phyloP scores from a whole-genome alignment of 2,329 filamentous ascomycete species.

The Cordyceps tenuipes region DNA sequence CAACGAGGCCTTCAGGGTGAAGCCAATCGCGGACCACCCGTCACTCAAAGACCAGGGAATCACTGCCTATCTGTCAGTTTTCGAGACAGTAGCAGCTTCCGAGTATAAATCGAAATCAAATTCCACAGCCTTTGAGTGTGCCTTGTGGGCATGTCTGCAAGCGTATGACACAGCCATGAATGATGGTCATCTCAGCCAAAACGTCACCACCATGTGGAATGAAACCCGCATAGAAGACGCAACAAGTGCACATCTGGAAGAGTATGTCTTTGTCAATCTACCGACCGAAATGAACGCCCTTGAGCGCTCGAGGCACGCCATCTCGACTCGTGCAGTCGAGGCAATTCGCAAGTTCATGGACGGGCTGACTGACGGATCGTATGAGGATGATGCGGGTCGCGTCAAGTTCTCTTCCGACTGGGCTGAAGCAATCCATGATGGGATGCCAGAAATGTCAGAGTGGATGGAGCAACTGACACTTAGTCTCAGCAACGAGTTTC shows the following conservation, averaged over 20 bases:
- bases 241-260: conserved; percentile 20
- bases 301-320: conserved; percentile 21
- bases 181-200: conserved; percentile 22
- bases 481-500: conserved; percentile 29
- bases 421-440: conserved; percentile 29
- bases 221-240: conserved; percentile 20
- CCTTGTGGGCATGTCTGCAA: conserved; percentile 30
- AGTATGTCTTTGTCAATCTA: conserved; percentile 26
- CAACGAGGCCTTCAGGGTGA: conserved; percentile 24
- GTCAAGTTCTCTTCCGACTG: conserved; percentile 30
- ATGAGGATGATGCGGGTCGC: conserved; percentile 19
- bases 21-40: conserved; percentile 15
- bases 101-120: conserved; percentile 17
- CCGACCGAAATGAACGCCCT: conserved; percentile 21
- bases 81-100: conserved; percentile 26
- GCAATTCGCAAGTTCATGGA: conserved; percentile 26
- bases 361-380: conserved; percentile 23
- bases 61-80: conserved; percentile 25
- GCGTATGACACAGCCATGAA: conserved; percentile 22
- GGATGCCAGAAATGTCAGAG: conserved; percentile 20
- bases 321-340: conserved; percentile 24
- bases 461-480: conserved; percentile 27
- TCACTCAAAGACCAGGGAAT: conserved; percentile 12
- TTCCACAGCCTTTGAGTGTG: conserved; percentile 23
- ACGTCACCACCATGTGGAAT: conserved; percentile 21